A percentile compares a stretch with the other conserved stretches of the same genome.
Evolutionary conservation across 305 asterid genomes (phyloP).

Genomic region (Solanum hybrid): DNA sequence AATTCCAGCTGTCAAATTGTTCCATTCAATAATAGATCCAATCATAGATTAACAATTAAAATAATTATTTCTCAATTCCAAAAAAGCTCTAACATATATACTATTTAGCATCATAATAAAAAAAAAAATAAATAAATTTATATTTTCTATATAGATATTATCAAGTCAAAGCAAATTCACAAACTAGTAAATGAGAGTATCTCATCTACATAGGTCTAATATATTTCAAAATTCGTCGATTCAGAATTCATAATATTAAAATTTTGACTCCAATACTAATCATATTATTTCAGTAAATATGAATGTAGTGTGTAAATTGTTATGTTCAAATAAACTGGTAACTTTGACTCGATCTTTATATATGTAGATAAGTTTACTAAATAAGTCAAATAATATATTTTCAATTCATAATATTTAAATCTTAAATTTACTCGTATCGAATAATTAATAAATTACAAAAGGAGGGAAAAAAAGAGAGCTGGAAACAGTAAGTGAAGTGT

Average conservation of each 20-base stretch:
- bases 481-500: conserved; percentile 9
- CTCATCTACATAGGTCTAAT: background rate
- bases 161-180: too few relatives aligned
- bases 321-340: background rate
- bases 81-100: background rate
- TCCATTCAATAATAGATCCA: background rate
- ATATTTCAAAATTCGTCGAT: background rate
- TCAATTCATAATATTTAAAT: background rate
- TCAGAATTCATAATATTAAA: background rate
- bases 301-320: background rate
- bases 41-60: background rate
- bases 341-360: background rate
- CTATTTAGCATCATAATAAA: background rate
- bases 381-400: background rate
- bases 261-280: background rate
- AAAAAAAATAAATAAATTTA: too few relatives aligned
- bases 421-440: background rate
- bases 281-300: background rate
- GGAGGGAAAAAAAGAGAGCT: background rate
- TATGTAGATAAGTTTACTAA: background rate
- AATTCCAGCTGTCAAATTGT: background rate
- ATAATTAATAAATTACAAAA: background rate
- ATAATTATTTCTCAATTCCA: background rate
- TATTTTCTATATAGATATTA: too few relatives aligned
- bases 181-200: too few relatives aligned